Evolutionary conservation across 306 rosid genomes (phyloP).

Genomic region (Prinsepia uniflora): DNA sequence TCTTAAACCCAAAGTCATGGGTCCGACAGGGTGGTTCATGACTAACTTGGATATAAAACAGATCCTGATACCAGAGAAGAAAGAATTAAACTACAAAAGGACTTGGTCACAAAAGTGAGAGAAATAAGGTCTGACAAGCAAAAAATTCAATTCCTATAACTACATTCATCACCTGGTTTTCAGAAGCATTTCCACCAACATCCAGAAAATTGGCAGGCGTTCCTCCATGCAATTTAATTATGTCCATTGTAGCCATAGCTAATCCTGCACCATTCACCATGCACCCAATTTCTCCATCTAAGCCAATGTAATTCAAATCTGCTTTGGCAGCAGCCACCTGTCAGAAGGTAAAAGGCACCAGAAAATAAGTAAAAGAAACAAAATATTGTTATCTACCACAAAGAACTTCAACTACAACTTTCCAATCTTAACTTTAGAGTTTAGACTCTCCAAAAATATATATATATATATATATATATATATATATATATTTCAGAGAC

Average conservation of each 20-base stretch:
- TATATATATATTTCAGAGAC: not conserved
- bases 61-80: not conserved
- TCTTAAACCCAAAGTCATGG: not conserved
- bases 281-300: constrained; percentile 99
- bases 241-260: constrained; percentile 99
- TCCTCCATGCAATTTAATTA: constrained; percentile 92
- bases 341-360: constrained; percentile 26
- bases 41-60: not conserved
- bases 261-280: constrained; percentile 99
- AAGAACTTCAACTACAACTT: not conserved
- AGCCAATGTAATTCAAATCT: constrained; percentile 89
- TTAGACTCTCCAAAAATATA: too few species aligned
- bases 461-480: too few species aligned
- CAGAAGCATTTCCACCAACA: constrained; percentile 98
- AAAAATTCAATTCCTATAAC: constrained; percentile 15
- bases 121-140: constrained; percentile 8
- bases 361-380: not conserved
- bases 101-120: not conserved
- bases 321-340: constrained; percentile 97
- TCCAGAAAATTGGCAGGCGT: constrained; percentile 99
- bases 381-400: not conserved
- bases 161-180: constrained; percentile 69
- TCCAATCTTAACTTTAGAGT: not conserved
- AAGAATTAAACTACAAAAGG: not conserved
- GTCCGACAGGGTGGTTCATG: too few species aligned